Evolutionary conservation across 345 rosid genomes (phyloP).

Genomic region (Hevea brasiliensis): DNA sequence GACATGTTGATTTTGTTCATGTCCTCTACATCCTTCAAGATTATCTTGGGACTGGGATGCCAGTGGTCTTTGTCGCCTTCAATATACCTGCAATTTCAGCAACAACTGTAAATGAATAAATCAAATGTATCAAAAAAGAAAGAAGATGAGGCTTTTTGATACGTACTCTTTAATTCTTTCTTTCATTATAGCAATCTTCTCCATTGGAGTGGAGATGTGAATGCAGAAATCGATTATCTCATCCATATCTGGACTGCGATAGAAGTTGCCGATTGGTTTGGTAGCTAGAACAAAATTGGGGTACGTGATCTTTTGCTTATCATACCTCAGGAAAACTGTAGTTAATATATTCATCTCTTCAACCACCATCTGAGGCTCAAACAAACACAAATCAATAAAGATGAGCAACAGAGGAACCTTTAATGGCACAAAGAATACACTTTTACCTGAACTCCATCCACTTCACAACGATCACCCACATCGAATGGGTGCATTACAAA

Average conservation of each 20-base stretch:
- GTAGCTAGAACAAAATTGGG: constrained; percentile 45
- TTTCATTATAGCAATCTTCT: constrained; percentile 36
- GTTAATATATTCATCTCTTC: constrained; percentile 62
- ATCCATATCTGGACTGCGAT: constrained; percentile 49
- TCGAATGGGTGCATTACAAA: constrained; percentile 57
- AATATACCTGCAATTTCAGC: constrained; percentile 30
- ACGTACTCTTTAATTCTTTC: constrained; percentile 31
- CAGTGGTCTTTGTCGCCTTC: constrained; percentile 33
- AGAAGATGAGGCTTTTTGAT: neutral
- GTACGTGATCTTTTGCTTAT: constrained; percentile 47
- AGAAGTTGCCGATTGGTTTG: constrained; percentile 48
- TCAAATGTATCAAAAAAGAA: neutral
- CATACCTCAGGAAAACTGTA: constrained; percentile 42
- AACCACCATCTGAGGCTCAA: constrained; percentile 42
- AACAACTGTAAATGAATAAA: neutral
- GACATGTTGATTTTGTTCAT: constrained; percentile 48
- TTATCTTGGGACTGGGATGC: constrained; percentile 26
- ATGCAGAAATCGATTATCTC: constrained; percentile 45
- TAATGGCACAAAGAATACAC: neutral
- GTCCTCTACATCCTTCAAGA: constrained; percentile 43
- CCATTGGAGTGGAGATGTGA: constrained; percentile 49
- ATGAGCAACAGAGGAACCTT: neutral
- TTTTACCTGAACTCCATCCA: constrained; percentile 49
- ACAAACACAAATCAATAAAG: neutral
- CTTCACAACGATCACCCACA: constrained; percentile 52